Evolutionary conservation across 345 rosid species (phyloP), one percentile per base, ranked within the genome.

Genomic region (Linum lewisii): DNA sequence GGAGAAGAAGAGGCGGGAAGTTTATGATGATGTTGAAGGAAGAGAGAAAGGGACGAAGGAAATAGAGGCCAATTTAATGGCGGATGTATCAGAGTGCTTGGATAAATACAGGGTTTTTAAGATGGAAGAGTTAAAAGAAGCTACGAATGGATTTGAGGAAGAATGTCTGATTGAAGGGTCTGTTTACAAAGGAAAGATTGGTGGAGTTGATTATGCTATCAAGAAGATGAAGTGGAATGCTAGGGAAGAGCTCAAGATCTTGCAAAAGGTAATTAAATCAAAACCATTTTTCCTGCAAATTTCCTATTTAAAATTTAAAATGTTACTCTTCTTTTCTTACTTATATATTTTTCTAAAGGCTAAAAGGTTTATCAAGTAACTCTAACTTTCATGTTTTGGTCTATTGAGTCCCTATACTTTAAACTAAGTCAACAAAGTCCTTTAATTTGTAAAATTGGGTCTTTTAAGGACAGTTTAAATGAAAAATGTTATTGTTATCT

Each of bases 161-260:
- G 59, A 45, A 51, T 75, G 77, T 66, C 71, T 82, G 77, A 79
- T 85, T 72, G 79, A 85, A 66, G 92, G 88, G 7, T 82, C 88
- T 54, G 92, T 82, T 9, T 81, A 77, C 68, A 79, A 73, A 73
- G 88, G 86, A 2, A 69, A 42, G 66, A 72, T 85, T 54, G 49
- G 76, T 32, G 88, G 79, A 42, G 82, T 74, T 65, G 63, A 70
- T 49, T 79, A 68, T 65, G 88, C 93, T 38, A 81, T 85, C 73
- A 83, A 85, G 81, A 74, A 79, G 79, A 85, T 85, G 86, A 81
- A 73, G 56, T 81, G 86, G 93, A 78, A 85, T 69, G 88, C 88
- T 51, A 51, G 15, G 50, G 88, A 85, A 65, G 92, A 85, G 82
- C 81, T 85, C 71, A 83, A 79, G 79, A 85, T 85, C 66, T 68